Evolutionary conservation across 352 stramenopile genomes (phyloP), one percentile per base, ranked within the genome.

Genomic region (Pythium inflatum): DNA sequence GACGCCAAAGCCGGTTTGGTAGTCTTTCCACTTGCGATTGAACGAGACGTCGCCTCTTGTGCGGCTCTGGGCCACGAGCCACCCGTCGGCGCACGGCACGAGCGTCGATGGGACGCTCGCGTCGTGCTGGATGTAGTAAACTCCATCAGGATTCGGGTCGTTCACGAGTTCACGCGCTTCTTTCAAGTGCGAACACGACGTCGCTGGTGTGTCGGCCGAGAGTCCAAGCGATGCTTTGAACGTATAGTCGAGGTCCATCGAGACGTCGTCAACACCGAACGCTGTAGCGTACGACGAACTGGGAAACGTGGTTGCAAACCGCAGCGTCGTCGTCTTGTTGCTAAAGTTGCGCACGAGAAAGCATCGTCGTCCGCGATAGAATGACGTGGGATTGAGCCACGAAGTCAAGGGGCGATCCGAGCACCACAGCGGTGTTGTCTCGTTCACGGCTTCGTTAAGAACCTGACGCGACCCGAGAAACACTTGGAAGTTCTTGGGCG

Each of bases 181-280:
- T 56, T 87, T 87, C 1, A 90, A 25, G 20, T 90, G 78, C 28
- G 67, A 74, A 25, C 82, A 90, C 16, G 82, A 87, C 8, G 71
- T 69, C n/a, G 80, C 80, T 34, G 82, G 76, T 31, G 48, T 72
- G 36, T 80, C 68, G 9, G 73, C 60, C n/a, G 80, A 87, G 31
- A 90, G 60, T 12, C 82, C 82, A 5, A 88, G 33, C 5, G 78
- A 46, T 12, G 77, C 79, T 49, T 77, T 80, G 59, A 88, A 87
- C 2, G 71, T 80, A n/a, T 78, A 86, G 34, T 88, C 80, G 2
- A 87, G 45, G 24, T 90, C 80, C 73, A 85, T 80, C n/a, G 81
- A 88, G 2, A 89, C 73, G 22, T 89, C 81, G 36, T 89, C 79
- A 43, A 89, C 75, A n/a, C 79, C 81, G 53, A 89, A 86, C 8